A percentile compares a stretch with the other conserved stretches of the same genome.
Evolutionary conservation across 805 yeast species (phyloP).

Genomic region (Nakazawaea laoshanensis): DNA sequence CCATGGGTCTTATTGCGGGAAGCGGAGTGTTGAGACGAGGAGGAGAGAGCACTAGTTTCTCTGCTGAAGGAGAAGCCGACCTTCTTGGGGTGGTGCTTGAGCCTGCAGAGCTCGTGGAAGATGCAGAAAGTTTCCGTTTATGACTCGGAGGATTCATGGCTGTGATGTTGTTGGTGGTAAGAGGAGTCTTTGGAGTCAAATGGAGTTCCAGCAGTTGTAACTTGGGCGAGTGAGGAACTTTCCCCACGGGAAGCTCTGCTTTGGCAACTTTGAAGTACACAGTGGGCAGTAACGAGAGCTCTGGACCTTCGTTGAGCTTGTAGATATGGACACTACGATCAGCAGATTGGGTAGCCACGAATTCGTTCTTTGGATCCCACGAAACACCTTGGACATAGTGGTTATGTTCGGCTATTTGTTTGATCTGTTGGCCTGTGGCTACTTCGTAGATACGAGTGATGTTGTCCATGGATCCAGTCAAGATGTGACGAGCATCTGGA

Average conservation of each 20-base stretch:
- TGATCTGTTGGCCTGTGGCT: conserved; percentile 44
- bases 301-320: conserved; percentile 24
- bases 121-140: conserved; percentile 34
- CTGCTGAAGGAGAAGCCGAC: conserved; percentile 3
- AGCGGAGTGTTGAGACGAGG: conserved; percentile 22
- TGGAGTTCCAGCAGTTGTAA: conserved; percentile 10
- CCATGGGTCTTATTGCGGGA: conserved; percentile 38
- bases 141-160: conserved; percentile 17
- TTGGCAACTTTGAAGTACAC: conserved; percentile 41
- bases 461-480: conserved; percentile 92
- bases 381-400: conserved; percentile 94
- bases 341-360: conserved; percentile 79
- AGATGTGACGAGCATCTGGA: conserved; percentile 66
- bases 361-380: conserved; percentile 87
- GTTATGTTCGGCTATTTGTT: conserved; percentile 61
- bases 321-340: conserved; percentile 80
- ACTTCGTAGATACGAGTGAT: conserved; percentile 61
- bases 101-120: conserved; percentile 22
- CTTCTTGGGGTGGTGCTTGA: conserved; percentile 10
- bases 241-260: conserved; percentile 43
- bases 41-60: conserved; percentile 13
- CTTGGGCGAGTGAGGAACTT: conserved; percentile 10
- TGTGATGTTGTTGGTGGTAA: conserved; percentile 6
- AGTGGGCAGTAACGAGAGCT: conserved; percentile 27
- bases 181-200: neutral